Conservation (phyloP, 345 rosid species). For the Boechera stricta region DNA sequence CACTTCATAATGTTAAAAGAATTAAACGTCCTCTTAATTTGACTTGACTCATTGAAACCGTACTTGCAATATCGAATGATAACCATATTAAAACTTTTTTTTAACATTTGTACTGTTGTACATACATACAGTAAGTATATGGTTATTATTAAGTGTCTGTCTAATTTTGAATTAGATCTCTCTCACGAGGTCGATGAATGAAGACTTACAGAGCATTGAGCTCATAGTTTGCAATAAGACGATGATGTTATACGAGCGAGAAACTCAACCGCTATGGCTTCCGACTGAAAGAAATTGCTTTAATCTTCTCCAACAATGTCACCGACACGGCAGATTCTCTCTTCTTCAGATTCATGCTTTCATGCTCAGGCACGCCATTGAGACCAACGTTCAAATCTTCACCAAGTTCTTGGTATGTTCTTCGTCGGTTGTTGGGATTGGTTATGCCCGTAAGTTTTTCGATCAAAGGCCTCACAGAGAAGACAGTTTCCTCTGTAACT, state of each 20-base stretch:
- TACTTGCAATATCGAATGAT: no score
- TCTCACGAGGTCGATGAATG: no score
- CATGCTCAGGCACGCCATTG: conserved; percentile 65
- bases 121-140: no score
- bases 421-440: conserved; percentile 45
- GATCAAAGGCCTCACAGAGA: conserved; percentile 56
- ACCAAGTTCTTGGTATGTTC: conserved; percentile 59
- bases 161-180: no score
- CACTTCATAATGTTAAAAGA: no score
- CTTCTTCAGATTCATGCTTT: conserved; percentile 69
- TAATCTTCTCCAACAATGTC: conserved; percentile 53
- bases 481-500: conserved; percentile 66
- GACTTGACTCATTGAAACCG: no score
- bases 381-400: conserved; percentile 62
- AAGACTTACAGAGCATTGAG: not conserved
- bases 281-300: conserved; percentile 62
- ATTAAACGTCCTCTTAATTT: no score
- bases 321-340: conserved; percentile 34
- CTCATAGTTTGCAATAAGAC: not conserved
- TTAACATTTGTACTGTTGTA: no score
- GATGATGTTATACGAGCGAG: conserved; percentile 28
- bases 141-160: no score
- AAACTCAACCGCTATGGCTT: conserved; percentile 50
- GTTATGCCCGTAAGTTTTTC: conserved; percentile 66
- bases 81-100: no score